Percentiles rank a stretch among this genome's conserved stretches.
Conservation (phyloP, 2,329 filamentous ascomycete species). For the Colletotrichum zoysiae region DNA sequence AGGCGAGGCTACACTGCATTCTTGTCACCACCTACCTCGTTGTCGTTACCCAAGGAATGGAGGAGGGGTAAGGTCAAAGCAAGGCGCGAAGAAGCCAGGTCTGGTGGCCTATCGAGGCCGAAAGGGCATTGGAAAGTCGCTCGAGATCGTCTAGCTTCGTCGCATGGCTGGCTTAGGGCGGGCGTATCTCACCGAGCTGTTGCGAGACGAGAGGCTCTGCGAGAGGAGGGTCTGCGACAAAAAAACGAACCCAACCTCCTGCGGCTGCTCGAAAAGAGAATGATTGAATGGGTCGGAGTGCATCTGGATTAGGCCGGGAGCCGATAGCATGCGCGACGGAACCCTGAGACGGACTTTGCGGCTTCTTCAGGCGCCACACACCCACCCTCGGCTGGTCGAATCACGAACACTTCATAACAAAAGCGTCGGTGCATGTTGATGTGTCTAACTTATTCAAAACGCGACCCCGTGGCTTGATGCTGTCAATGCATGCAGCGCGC, state of each 20-base stretch:
- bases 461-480: neutral
- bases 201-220: constrained; percentile 7
- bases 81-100: neutral
- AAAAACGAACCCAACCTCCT: neutral
- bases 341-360: neutral
- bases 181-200: too few species aligned
- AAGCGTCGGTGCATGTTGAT: neutral
- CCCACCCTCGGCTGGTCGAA: neutral
- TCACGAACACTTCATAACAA: neutral
- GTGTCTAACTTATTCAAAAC: neutral
- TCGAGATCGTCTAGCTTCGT: neutral
- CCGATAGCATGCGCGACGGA: neutral
- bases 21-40: neutral
- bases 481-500: neutral
- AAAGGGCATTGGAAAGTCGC: neutral
- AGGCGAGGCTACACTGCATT: neutral
- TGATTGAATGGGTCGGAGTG: constrained; percentile 2
- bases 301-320: neutral
- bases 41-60: neutral
- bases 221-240: neutral
- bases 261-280: neutral
- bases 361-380: neutral
- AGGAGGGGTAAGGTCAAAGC: constrained; percentile 1
- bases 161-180: too few species aligned
- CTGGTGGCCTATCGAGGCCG: neutral